phyloP scores from a whole-genome alignment of 768 basidiomycete genomes.

The Aureoboletus auriporus region DNA sequence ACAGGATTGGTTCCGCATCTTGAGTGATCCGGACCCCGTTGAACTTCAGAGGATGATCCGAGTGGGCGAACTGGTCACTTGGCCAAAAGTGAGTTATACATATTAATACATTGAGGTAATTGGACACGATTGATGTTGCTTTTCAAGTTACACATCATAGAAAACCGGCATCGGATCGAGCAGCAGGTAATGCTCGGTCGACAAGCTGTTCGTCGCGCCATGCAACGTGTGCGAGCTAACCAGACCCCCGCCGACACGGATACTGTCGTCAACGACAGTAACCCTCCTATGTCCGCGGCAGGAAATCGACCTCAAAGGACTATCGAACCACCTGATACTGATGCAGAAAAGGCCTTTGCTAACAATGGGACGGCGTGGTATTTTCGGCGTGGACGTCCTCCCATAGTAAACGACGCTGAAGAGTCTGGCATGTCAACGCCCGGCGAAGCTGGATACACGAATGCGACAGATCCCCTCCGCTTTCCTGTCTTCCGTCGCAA shows the following conservation, averaged over 20 bases:
- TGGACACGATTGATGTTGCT: constrained; percentile 7
- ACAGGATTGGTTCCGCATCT: constrained; percentile 79
- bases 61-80: constrained; percentile 89
- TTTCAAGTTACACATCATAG: constrained; percentile 83
- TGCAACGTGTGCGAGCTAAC: constrained; percentile 35
- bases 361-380: constrained; percentile 50
- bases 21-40: constrained; percentile 76
- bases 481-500: constrained; percentile 43
- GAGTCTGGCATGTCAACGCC: constrained; percentile 35
- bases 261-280: constrained; percentile 20
- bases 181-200: constrained; percentile 79
- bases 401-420: constrained; percentile 12
- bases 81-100: constrained; percentile 74
- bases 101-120: neutral
- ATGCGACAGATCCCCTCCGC: constrained; percentile 35
- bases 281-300: constrained; percentile 20
- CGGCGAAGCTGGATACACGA: constrained; percentile 22
- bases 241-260: constrained; percentile 21
- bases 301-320: constrained; percentile 22
- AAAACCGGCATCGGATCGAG: constrained; percentile 84
- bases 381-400: constrained; percentile 46
- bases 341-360: constrained; percentile 68
- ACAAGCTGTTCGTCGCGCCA: constrained; percentile 57
- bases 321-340: constrained; percentile 66
- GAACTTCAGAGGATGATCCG: constrained; percentile 85